Percentiles rank a stretch among this genome's conserved stretches.
Conservation (phyloP, 2,329 filamentous ascomycete genomes). For the Ceratocystis colombiana region DNA sequence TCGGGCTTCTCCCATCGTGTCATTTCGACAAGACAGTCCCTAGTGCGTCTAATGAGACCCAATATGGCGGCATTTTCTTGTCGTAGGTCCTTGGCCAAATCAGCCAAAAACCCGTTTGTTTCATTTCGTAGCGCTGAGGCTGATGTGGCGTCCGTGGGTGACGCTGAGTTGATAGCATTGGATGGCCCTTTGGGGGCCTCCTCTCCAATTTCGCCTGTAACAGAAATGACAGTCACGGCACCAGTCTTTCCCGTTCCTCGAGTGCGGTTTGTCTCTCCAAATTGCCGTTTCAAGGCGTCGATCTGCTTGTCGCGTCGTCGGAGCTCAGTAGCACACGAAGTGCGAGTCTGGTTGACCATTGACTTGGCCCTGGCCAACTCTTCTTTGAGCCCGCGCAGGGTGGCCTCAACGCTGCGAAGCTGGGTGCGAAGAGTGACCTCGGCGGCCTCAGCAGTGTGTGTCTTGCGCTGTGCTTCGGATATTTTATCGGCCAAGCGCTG, state of each 20-base stretch:
- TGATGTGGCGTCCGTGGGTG: constrained; percentile 23
- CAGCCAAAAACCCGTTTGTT: constrained; percentile 82
- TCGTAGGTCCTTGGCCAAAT: constrained; percentile 69
- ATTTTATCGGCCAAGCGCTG: constrained; percentile 47
- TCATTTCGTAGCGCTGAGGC: constrained; percentile 55
- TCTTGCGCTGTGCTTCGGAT: constrained; percentile 45
- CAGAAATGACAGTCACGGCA: constrained; percentile 46
- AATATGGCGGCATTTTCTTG: constrained; percentile 86
- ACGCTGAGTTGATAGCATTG: not conserved
- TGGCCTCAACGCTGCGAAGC: constrained; percentile 62
- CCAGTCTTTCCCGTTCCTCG: constrained; percentile 47
- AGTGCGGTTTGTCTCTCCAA: constrained; percentile 59
- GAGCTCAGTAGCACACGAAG: constrained; percentile 81
- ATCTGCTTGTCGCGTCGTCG: constrained; percentile 84
- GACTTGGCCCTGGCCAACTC: constrained; percentile 71
- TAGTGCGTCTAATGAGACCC: constrained; percentile 58
- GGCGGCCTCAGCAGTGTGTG: constrained; percentile 54
- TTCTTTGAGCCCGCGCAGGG: constrained; percentile 67
- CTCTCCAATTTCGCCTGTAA: constrained; percentile 46
- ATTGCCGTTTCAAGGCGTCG: constrained; percentile 76
- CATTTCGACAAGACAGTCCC: constrained; percentile 60
- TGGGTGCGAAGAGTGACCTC: constrained; percentile 60
- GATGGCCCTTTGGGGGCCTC: constrained; percentile 34
- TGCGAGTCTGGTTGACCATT: constrained; percentile 70
- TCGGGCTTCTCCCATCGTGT: constrained; percentile 44